Percentiles rank a stretch among this genome's conserved stretches.
These are phyloP conservation scores for Cyclotella choctawhatcheeana DNA, from an alignment of 108 stramenopile species.

Conservation along the genomic window DNA sequence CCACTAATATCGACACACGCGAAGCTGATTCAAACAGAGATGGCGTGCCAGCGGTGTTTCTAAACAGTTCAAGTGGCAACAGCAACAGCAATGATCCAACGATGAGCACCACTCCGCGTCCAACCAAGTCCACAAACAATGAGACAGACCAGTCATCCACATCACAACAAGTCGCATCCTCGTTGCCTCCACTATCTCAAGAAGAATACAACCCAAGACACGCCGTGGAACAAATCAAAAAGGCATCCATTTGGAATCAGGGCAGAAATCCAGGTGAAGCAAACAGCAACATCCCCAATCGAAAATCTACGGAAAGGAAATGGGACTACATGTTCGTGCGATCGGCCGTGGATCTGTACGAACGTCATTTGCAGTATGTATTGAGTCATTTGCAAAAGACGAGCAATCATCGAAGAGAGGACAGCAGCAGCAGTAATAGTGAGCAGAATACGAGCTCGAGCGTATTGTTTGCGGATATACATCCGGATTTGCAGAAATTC, in stretches of 20 bases:
- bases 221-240: constrained; percentile 27
- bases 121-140: constrained; percentile 11
- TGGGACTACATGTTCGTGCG: constrained; percentile 48
- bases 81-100: background rate
- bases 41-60: background rate
- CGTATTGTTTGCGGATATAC: constrained; percentile 32
- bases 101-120: background rate
- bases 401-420: too few relatives aligned
- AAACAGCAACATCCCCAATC: constrained; percentile 16
- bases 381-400: constrained; percentile 32
- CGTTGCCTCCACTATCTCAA: constrained; percentile 20
- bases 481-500: constrained; percentile 37
- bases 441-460: background rate
- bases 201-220: constrained; percentile 43
- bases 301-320: constrained; percentile 31
- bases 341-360: constrained; percentile 42
- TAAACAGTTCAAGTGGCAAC: background rate
- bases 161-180: background rate
- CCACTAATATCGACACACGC: background rate
- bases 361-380: constrained; percentile 46
- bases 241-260: constrained; percentile 38
- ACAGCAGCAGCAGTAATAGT: background rate
- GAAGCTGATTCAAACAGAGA: background rate
- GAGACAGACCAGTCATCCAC: background rate
- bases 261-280: constrained; percentile 17